Base-by-base conservation (phyloP, 495 filamentous ascomycete genomes). In the Xylaria bambusicola region DNA sequence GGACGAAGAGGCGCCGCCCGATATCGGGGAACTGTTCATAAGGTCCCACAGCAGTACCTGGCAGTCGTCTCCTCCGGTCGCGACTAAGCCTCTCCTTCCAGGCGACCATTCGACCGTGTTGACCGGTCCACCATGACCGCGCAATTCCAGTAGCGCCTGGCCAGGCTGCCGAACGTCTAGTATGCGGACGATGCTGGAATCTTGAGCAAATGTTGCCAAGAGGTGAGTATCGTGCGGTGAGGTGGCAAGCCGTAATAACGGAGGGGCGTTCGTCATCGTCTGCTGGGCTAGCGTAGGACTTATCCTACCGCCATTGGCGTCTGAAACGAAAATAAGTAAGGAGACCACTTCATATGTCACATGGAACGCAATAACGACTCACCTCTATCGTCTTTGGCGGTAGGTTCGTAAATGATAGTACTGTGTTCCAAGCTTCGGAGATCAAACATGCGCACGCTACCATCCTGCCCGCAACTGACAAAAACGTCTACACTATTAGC, bases 401-500 rank as follows among this genome's bases (percentile, higher is more conserved):
- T 90, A 10, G 94, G 94, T 71, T 99, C 94, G 69, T 99, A 99
- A 62, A 99, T 99, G 66, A 99, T 99, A 50, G 94, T 99, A 62
- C 91, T 96, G 72, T 99, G 94, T 68, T 99, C 94, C 23, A 99
- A 78, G 70, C 93, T 97, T 61, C 94, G 83, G 15, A 99, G 84
- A 70, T 99, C 94, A 72, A 99, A 99, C 94, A 99, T 99, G 54
- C 94, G 84, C 40, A 99, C 94, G 73, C 93, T 97, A 18, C 94
- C 94, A 70, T 99, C 94, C 36, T 96, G 95, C 48, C 94, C 94
- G 73, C 94, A 99, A 72, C 89, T 94, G 17, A 97, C 94, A 73
- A 99, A 99, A 0, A 98, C 92, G 68, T 98, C 95, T 33, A 94
- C 88, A 65, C 90, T 96, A 65, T 95, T 92, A 21, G 92, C 92